Base-by-base conservation (phyloP, 2,329 filamentous ascomycete species). In the Paraphaeosphaeria minitans region DNA sequence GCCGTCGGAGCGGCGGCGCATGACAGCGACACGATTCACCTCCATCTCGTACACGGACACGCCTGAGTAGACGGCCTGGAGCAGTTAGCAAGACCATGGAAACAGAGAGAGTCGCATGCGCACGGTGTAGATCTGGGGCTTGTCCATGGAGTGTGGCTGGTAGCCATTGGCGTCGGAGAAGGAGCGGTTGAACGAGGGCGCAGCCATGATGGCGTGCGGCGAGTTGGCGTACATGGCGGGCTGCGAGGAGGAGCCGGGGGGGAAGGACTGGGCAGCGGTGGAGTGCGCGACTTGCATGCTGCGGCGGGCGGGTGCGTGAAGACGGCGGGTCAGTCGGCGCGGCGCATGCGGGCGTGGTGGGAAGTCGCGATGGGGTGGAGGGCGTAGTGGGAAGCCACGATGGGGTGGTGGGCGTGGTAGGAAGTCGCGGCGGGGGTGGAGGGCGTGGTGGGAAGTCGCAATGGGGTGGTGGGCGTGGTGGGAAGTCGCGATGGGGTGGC, bases 41-140 rank as follows among this genome's bases (percentile, higher is more conserved):
- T 97, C 93, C 93, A 98, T 97, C 79, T 99, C 95, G 81, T 98
- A 99, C 16, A 99, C 95, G 61, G 94, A 89, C 47, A 98, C 92
- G 66, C 93, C 93, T 8, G 94, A 98, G 77, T 98, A 98, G 42
- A 96, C 91, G 60, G 94, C 94, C 87, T 66, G 56, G 42, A 19
- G 19, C 10, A 13, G 61, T 73, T 61, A 73, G 67, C 53, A 58
- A 19, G 14, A 10, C 16, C 12, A 16, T 8, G 27, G 91, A 4
- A 92, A 96, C 75, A 96, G 96, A 22, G 92, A 88, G 53, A 91
- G 84, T 87, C 31, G 33, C 21, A 27, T 45, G 67, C 78, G 51
- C 67, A 82, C 80, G 9, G 81, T 83, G 65, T 83, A 83, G 62
- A 83, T 83, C 67, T 82, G 80, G 46, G 81, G 79, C 70, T 80